Evolutionary conservation across 768 basidiomycete species (phyloP), one percentile per base, ranked within the genome.

Genomic region (Coprinopsis cinerea): DNA sequence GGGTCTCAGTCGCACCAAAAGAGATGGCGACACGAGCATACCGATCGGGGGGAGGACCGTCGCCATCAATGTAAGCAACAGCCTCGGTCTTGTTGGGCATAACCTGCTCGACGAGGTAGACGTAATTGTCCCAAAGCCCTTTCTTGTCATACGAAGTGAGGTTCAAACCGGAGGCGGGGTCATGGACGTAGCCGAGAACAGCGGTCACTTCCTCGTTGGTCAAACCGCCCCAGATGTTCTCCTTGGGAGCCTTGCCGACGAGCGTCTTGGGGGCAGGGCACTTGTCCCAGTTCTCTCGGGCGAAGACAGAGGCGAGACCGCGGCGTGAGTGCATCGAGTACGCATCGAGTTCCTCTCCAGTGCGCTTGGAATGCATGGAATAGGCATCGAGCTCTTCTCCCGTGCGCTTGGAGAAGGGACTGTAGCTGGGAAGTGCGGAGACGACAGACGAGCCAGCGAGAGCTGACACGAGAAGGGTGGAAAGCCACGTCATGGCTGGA

Each of bases 21-120:
- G 44, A 45, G 11, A 45, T 32, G 15, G 44, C 44, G 4, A 45
- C 44, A 45, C 44, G 44, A 45, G 44, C 44, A 28, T 45, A 45
- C 5, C 44, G 44, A 18, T 26, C 44, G 18, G 44, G 44, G 9
- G 11, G 15, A 28, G 44, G 25, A 28, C 44, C 44, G 28, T 30
- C 22, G 44, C 44, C 44, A 27, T 45, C 44, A 15, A 45, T 10
- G 17, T 28, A 45, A 11, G 44, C 4, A n/a, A 45, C 11, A 10
- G 44, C 44, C n/a, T 45, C 44, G n/a, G 44, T 45, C 26, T 45
- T 45, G 44, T 45, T 45, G 26, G 44, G 44, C 44, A 28, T 26
- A 23, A 45, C 22, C 28, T 45, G 44, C 44, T 45, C 44, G 30
- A 45, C 44, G 9, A 45, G 44, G 22, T 45, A 45, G 26, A 45